Conservation (phyloP, 805 yeast genomes). For the Starmerella geochares region DNA sequence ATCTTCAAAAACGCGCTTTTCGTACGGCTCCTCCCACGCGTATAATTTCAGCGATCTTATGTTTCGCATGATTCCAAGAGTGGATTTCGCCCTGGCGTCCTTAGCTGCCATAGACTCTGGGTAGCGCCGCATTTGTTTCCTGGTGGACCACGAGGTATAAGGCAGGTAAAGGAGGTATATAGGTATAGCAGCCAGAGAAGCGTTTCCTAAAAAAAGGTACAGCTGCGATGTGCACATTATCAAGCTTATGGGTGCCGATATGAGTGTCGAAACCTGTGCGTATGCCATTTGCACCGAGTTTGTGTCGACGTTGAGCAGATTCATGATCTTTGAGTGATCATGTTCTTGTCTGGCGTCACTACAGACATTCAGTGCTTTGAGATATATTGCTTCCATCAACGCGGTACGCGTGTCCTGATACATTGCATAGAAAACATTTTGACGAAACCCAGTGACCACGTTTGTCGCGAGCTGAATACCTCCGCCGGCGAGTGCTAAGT, state of each 20-base stretch:
- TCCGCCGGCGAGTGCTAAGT: constrained; percentile 3
- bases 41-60: constrained; percentile 85
- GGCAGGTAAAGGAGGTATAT: constrained; percentile 71
- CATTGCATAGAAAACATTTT: background rate
- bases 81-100: constrained; percentile 79
- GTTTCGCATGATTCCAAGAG: constrained; percentile 75
- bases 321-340: constrained; percentile 83
- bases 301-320: constrained; percentile 77
- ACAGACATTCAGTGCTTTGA: constrained; percentile 57
- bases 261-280: constrained; percentile 60
- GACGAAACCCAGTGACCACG: background rate
- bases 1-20: constrained; percentile 47
- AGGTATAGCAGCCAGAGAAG: constrained; percentile 83
- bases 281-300: constrained; percentile 73
- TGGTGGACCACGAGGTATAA: constrained; percentile 55
- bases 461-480: background rate
- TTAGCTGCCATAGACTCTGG: constrained; percentile 44
- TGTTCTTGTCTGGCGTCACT: constrained; percentile 51
- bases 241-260: constrained; percentile 88
- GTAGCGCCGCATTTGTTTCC: constrained; percentile 51
- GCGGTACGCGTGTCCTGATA: constrained; percentile 8
- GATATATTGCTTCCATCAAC: constrained; percentile 51
- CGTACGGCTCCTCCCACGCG: constrained; percentile 90
- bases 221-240: constrained; percentile 60
- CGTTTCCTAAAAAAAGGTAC: constrained; percentile 60